Evolutionary conservation across 345 rosid genomes (phyloP).

Genomic region (Eucalyptus caleyi): DNA sequence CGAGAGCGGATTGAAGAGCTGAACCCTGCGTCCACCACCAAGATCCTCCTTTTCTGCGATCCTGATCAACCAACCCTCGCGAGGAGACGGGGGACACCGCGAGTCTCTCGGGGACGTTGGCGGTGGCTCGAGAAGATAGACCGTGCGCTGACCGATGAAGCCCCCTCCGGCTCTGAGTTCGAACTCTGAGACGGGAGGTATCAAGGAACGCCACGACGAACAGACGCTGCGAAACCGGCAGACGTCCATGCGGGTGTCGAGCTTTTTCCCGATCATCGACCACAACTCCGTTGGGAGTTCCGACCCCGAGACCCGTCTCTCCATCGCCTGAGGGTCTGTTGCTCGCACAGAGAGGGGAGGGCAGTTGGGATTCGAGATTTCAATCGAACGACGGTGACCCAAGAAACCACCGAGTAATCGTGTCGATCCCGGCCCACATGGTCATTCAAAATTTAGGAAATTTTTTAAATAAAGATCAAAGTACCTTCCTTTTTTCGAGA

Average conservation of each 20-base stretch:
- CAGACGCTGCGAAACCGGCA: conserved; percentile 7
- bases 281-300: background rate
- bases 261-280: background rate
- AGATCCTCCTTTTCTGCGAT: background rate
- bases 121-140: background rate
- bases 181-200: background rate
- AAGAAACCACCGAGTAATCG: no score
- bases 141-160: background rate
- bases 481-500: no score
- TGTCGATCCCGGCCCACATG: no score
- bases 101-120: background rate
- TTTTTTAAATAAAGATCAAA: no score
- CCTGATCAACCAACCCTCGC: conserved; percentile 3
- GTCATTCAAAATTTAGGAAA: no score
- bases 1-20: background rate
- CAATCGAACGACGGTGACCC: background rate
- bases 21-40: background rate
- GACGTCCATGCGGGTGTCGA: background rate
- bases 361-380: background rate
- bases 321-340: background rate
- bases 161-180: background rate
- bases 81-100: background rate
- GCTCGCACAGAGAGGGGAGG: background rate
- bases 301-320: background rate
- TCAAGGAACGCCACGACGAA: background rate